Conservation (phyloP, 192 early-diverging fungal genomes). For the Linnemannia hyalina region DNA sequence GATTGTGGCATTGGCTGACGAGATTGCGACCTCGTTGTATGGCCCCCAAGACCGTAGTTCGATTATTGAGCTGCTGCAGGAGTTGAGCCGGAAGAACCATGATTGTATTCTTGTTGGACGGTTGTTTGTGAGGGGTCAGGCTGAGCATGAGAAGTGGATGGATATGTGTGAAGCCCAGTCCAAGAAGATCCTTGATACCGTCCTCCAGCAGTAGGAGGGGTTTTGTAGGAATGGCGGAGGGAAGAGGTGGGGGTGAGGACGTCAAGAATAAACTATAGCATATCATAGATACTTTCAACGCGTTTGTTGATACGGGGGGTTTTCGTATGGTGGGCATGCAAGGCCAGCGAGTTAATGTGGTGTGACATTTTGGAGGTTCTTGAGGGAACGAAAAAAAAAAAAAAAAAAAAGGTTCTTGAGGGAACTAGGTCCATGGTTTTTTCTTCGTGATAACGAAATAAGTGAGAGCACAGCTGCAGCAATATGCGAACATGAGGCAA, state of each 20-base stretch:
- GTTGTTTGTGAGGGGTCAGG: constrained; percentile 45
- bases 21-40: constrained; percentile 54
- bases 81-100: constrained; percentile 47
- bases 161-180: constrained; percentile 55
- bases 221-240: background rate
- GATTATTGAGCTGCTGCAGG: constrained; percentile 29
- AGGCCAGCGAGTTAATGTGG: too few relatives aligned
- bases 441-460: background rate
- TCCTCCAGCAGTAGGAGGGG: constrained; percentile 11
- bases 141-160: constrained; percentile 53
- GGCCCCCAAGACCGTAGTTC: constrained; percentile 40
- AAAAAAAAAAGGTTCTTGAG: too few relatives aligned
- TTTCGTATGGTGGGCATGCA: too few relatives aligned
- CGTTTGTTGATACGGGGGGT: too few relatives aligned
- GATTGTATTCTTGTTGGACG: constrained; percentile 49
- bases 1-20: constrained; percentile 44
- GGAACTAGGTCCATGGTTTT: background rate
- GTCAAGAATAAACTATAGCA: too few relatives aligned
- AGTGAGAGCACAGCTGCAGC: constrained; percentile 5
- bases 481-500: constrained; percentile 1
- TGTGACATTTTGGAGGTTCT: too few relatives aligned
- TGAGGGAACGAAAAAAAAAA: too few relatives aligned
- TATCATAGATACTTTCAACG: too few relatives aligned
- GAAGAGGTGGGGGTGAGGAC: background rate
- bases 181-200: constrained; percentile 47